Evolutionary conservation across 257 asterid species (phyloP), one percentile per base, ranked within the genome.

Genomic region (Vinca minor): DNA sequence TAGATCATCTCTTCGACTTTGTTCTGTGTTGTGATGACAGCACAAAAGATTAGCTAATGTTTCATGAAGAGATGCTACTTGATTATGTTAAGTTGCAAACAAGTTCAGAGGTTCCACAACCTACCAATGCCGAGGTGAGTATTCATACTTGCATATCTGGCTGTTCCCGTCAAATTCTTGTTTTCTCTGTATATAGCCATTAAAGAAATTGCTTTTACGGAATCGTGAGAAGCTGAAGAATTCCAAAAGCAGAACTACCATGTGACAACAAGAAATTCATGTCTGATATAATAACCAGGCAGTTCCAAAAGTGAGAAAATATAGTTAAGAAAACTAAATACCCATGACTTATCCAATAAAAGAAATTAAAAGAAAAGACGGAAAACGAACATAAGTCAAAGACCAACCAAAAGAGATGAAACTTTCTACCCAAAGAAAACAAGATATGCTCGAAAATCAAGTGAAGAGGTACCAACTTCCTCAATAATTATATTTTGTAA

Each of bases 1-100:
- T 72, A 91, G 79, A 77, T 91, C 96, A 84, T 91, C 97, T 83
- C 96, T 78, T 54, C 96, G 86, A 73, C 97, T 91, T 84, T 91
- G 97, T 77, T 91, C 97, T 89, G 63, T 48, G 61, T 52, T 73
- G 68, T 69, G 41, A 75, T 54, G 56, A 70, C 63, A 73, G 53
- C 62, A 67, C 64, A 78, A 69, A 73, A 74, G 13, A 70, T 63
- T 53, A 58, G 47, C 11, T 29, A 64, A 29, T 38, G n/a, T n/a
- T n/a, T n/a, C n/a, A n/a, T n/a, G 39, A 57, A 49, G 20, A 39
- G 8, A 67, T 41, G 34, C 18, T 52, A 26, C 20, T 55, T 48
- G 21, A 56, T 26, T 59, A 73, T 62, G 41, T 55, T 50, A 68
- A 18, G 50, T 71, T 25, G 61, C 68, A 60, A 65, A 60, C 31